Evolutionary conservation across 352 stramenopile genomes (phyloP), one percentile per base, ranked within the genome.

Genomic region (Globisporangium takayamanum): DNA sequence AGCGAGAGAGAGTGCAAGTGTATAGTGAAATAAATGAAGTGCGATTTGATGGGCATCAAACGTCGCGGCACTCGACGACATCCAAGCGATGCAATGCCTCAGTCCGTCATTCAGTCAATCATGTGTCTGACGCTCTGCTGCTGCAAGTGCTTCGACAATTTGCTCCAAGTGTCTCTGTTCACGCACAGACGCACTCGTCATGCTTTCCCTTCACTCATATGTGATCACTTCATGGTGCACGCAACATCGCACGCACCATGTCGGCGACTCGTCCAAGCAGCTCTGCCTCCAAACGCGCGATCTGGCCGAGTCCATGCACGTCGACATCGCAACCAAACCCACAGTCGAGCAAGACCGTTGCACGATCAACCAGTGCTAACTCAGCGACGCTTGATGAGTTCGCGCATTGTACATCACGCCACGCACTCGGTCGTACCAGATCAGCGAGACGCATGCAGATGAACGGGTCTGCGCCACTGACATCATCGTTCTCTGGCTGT

Each of bases 371-470:
- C 33, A 16, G 51, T 39, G n/a, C 50, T 28, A 7, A 12, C 15
- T 16, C 42, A 53, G 28, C 16, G 10, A 16, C 42, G 12, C 6
- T 12, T 2, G 15, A 39, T 26, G 5, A 46, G 22, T 20, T 28
- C 12, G 18, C 18, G n/a, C 33, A 3, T 7, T 28, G 16, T 5
- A 55, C 2, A 33, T 14, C 3, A 51, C 16, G 15, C 26, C 53
- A 57, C n/a, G 1, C 7, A 53, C 25, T 8, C 1, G 10, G 4
- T 12, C 46, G 14, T 57, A 76, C 70, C 73, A 82, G 20, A 16
- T 72, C 64, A 1, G 62, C 66, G 0, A 83, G 66, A 42, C 45
- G 64, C 56, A 68, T 59, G 53, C 60, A 80, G 26, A 76, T 44
- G 53, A 76, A 70, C 22, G 64, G 71, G 50, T 83, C 72, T 1